Evolutionary conservation across 306 rosid species (phyloP), one percentile per base, ranked within the genome.

Genomic region (Sicyos edulis): DNA sequence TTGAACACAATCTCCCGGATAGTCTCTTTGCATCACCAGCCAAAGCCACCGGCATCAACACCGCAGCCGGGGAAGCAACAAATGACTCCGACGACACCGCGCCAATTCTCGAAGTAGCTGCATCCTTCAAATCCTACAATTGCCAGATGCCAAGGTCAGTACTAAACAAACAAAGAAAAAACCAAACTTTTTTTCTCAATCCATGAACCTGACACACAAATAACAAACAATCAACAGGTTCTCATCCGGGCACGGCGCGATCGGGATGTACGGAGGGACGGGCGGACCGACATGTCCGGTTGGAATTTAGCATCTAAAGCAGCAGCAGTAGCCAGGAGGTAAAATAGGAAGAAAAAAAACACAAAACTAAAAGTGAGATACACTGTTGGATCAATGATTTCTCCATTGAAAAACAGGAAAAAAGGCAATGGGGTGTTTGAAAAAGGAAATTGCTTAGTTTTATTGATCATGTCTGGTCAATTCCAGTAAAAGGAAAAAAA

Each of bases 11-110:
- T 74, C 99, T 93, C 63, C 99, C 99, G 0, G 97, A 93, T 77
- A 91, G 95, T 79, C 99, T 96, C 49, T 93, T 93, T 77, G 99
- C 99, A 19, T 93, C 99, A 29, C 97, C 99, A 6, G 89, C 92
- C 12, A 93, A 93, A 81, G 91, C 84, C 29, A 82, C 80, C 57
- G 81, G 81, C 11, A 84, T 86, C 50, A 80, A 76, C 79, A 44
- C 82, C 56, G n/a, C 54, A 50, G 64, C 83, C 15, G 76, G 44
- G 32, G 96, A 85, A 75, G 77, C 85, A 82, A 83, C 68, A 58
- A 78, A 68, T 40, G n/a, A 59, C 42, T 69, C 86, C 75, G 86
- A 82, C 81, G 72, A 78, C 51, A 6, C 72, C 61, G 79, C 76
- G 24, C 70, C 89, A 15, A 84, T 86, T 6, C 56, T 89, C 6